These are phyloP conservation scores for Nematodospora anomalae DNA, from an alignment of 1,139 yeast genomes.

Conservation along the genomic window DNA sequence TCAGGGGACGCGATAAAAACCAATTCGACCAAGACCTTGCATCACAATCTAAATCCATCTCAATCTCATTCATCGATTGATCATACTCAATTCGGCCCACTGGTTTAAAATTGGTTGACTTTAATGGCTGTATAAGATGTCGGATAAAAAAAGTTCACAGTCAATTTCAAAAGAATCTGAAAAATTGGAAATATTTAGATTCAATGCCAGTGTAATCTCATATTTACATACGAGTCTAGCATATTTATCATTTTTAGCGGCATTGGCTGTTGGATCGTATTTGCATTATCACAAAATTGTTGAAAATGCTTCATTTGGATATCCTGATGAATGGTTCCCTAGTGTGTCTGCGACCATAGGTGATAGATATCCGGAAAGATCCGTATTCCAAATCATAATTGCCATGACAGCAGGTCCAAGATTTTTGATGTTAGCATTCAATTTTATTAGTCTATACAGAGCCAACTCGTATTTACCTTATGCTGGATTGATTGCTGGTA, in stretches of 20 bases:
- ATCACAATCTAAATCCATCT: too few relatives aligned
- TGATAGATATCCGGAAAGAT: constrained; percentile 93
- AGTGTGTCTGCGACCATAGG: constrained; percentile 97
- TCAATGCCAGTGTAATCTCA: constrained; percentile 68
- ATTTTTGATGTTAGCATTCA: constrained; percentile 66
- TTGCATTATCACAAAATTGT: constrained; percentile 87
- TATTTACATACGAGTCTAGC: constrained; percentile 73
- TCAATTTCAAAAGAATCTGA: constrained; percentile 2
- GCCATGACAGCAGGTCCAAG: constrained; percentile 87
- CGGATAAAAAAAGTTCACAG: constrained; percentile 6
- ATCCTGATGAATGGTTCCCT: constrained; percentile 98
- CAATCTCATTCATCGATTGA: too few relatives aligned
- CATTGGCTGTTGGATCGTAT: constrained; percentile 68
- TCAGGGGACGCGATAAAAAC: too few relatives aligned
- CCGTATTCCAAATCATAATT: constrained; percentile 81
- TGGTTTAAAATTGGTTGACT: not conserved
- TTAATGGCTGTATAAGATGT: constrained; percentile 4
- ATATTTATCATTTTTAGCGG: constrained; percentile 67
- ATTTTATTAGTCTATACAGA: constrained; percentile 46
- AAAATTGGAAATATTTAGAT: constrained; percentile 14
- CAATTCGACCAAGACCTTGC: too few relatives aligned
- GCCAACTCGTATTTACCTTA: constrained; percentile 44
- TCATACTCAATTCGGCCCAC: too few relatives aligned
- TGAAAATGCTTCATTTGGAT: constrained; percentile 78
- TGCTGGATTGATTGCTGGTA: constrained; percentile 55